These are phyloP conservation scores for Candida pseudocylindracea DNA, from an alignment of 1,139 yeast species.

Conservation along the genomic window DNA sequence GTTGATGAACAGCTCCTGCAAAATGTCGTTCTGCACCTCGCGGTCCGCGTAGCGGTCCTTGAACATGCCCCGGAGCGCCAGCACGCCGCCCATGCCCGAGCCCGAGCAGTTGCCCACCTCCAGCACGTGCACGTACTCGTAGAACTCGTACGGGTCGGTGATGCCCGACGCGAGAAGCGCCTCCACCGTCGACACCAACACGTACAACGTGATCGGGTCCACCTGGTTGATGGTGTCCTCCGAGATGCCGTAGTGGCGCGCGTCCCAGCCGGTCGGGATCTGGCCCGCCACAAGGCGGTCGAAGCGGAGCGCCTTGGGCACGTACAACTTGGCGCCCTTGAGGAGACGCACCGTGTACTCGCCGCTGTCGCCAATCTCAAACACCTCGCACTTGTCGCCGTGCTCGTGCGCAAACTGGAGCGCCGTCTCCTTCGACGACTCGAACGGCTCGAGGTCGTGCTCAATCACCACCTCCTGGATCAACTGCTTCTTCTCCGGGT, in stretches of 20 bases:
- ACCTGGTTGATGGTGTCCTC: constrained; percentile 89
- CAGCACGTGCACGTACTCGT: constrained; percentile 92
- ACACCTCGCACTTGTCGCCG: constrained; percentile 83
- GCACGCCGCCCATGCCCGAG: constrained; percentile 99
- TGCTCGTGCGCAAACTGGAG: constrained; percentile 86
- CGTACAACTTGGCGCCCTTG: constrained; percentile 77
- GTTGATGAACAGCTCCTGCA: constrained; percentile 95
- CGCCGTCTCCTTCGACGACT: constrained; percentile 87
- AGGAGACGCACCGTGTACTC: constrained; percentile 78
- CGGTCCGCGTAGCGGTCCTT: constrained; percentile 78
- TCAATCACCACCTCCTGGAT: constrained; percentile 91
- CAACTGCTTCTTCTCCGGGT: constrained; percentile 81
- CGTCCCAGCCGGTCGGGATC: constrained; percentile 97
- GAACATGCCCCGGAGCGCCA: constrained; percentile 94
- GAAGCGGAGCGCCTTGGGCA: constrained; percentile 91
- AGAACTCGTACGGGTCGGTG: constrained; percentile 95
- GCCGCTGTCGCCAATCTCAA: constrained; percentile 74
- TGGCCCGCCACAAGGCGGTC: constrained; percentile 98
- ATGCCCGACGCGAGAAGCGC: constrained; percentile 87
- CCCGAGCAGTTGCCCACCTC: constrained; percentile 99
- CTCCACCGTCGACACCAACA: constrained; percentile 85
- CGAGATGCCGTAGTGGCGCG: constrained; percentile 81
- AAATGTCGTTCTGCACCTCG: constrained; percentile 90
- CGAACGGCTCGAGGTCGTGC: constrained; percentile 91
- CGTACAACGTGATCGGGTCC: constrained; percentile 85